These are phyloP conservation scores for Setaria italica DNA, from an alignment of 202 grass and related monocot genomes.

Conservation along the genomic window DNA sequence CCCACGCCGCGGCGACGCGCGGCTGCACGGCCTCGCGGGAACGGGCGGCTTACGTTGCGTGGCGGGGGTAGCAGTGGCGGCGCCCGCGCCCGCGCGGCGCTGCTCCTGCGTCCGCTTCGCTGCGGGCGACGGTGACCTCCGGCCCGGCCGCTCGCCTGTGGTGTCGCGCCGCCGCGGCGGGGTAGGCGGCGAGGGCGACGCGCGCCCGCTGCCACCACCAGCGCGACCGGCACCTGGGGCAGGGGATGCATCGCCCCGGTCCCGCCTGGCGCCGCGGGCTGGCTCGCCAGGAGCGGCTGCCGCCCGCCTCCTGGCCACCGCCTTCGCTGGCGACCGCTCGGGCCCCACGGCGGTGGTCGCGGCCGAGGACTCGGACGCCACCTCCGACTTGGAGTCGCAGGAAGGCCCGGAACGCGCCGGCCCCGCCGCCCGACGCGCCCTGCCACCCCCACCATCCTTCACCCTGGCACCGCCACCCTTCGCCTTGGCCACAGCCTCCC, in stretches of 20 bases:
- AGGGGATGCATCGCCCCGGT: neutral
- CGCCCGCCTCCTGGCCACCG: constrained; percentile 38
- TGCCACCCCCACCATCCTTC: constrained; percentile 17
- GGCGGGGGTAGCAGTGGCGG: neutral
- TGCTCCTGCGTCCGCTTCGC: constrained; percentile 59
- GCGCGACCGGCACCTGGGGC: constrained; percentile 18
- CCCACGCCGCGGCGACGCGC: constrained; percentile 19
- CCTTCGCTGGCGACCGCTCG: constrained; percentile 53
- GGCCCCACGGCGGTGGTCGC: constrained; percentile 44
- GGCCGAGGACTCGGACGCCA: constrained; percentile 46
- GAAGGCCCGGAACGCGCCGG: constrained; percentile 11
- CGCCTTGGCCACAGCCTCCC: constrained; percentile 15
- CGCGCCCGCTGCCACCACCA: constrained; percentile 27
- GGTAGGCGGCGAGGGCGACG: constrained; percentile 60
- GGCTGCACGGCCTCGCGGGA: constrained; percentile 21
- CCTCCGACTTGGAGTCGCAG: constrained; percentile 54
- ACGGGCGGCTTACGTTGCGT: constrained; percentile 52
- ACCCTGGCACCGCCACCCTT: neutral
- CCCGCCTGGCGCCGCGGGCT: constrained; percentile 40
- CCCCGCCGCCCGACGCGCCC: neutral
- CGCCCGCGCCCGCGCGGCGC: neutral
- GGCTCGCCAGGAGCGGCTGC: constrained; percentile 39
- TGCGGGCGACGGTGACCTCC: constrained; percentile 71
- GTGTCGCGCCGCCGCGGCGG: constrained; percentile 44
- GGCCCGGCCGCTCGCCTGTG: constrained; percentile 43